phyloP scores from a whole-genome alignment of 2,329 filamentous ascomycete species.

The Colletotrichum eremochloae region DNA sequence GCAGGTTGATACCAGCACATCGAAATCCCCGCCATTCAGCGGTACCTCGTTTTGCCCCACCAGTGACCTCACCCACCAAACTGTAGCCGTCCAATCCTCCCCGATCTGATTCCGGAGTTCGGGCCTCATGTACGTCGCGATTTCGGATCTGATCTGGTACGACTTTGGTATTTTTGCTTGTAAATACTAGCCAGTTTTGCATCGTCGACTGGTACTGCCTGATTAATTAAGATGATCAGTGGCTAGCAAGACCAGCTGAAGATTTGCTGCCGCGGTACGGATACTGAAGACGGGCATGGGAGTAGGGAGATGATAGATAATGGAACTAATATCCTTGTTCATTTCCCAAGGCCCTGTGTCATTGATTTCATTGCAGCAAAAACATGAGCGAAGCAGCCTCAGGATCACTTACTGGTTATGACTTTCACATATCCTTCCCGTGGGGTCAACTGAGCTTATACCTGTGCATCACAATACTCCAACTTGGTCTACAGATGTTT shows the following conservation, averaged over 20 bases:
- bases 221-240: not conserved
- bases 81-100: conserved; percentile 22
- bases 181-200: not conserved
- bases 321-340: not conserved
- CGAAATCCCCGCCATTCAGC: conserved; percentile 21
- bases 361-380: not conserved
- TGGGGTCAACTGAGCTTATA: not conserved
- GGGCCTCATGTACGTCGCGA: not conserved
- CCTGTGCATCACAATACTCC: not conserved
- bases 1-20: conserved; percentile 20
- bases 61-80: conserved; percentile 40
- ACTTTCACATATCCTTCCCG: not conserved
- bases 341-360: not conserved
- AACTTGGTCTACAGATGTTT: not conserved
- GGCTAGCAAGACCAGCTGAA: not conserved
- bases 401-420: too few species aligned
- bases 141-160: not conserved
- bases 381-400: not conserved
- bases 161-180: not conserved
- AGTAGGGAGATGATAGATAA: not conserved
- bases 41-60: conserved; percentile 26
- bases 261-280: not conserved
- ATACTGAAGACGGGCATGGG: not conserved
- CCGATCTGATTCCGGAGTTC: conserved; percentile 16
- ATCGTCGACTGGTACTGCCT: too few species aligned